Evolutionary conservation across 345 rosid genomes (phyloP).

Genomic region (Combretum micranthum): DNA sequence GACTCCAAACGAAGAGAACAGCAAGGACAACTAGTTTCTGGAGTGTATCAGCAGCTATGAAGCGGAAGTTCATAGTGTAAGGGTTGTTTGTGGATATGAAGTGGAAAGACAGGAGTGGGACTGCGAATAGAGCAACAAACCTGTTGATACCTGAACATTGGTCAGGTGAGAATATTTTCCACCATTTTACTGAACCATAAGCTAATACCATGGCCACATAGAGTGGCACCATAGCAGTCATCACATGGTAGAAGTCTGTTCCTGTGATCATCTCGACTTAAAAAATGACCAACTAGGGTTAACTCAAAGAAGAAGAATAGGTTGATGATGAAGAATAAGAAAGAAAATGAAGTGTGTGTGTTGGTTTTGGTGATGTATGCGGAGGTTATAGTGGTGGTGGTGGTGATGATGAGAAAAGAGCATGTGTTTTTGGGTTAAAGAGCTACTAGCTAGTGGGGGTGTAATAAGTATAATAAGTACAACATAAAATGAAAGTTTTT

Average conservation of each 20-base stretch:
- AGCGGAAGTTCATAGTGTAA: constrained; percentile 73
- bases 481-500: background rate
- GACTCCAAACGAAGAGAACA: constrained; percentile 56
- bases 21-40: constrained; percentile 73
- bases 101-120: constrained; percentile 92
- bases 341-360: background rate
- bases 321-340: background rate
- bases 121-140: constrained; percentile 91
- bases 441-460: constrained; percentile 13
- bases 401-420: constrained; percentile 20
- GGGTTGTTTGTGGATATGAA: constrained; percentile 87
- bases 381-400: constrained; percentile 6
- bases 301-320: constrained; percentile 6
- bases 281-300: background rate
- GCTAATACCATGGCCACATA: constrained; percentile 96
- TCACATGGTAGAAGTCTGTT: constrained; percentile 77
- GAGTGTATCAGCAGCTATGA: constrained; percentile 89
- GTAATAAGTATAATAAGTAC: constrained; percentile 14
- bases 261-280: constrained; percentile 45
- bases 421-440: constrained; percentile 34
- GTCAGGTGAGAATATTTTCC: constrained; percentile 91
- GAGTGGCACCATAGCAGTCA: constrained; percentile 88
- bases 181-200: constrained; percentile 94
- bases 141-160: constrained; percentile 98
- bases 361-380: too few relatives aligned